Evolutionary conservation across 352 stramenopile species (phyloP).

Genomic region (Blastocystis sp.): DNA sequence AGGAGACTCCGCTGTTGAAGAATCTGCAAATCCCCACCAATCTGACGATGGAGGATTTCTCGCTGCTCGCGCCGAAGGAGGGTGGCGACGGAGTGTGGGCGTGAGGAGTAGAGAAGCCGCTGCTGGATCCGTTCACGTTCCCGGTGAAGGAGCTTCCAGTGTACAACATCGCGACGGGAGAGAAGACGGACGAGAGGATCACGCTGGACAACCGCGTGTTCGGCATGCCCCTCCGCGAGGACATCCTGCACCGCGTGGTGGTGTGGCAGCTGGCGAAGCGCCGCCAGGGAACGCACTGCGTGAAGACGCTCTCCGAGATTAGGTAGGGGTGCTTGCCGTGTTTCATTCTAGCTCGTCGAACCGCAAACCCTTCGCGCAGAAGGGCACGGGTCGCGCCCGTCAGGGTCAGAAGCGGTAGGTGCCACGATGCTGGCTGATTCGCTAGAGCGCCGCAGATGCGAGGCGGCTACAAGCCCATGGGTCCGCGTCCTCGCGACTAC

Average conservation of each 20-base stretch:
- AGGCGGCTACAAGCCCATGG: slow-evolving; percentile 81
- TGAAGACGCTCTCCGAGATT: slow-evolving; percentile 70
- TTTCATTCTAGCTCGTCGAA: slow-evolving; percentile 69
- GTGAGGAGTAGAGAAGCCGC: slow-evolving; percentile 4
- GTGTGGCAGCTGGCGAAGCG: slow-evolving; percentile 74
- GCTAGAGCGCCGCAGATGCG: slow-evolving; percentile 76
- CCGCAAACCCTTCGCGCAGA: slow-evolving; percentile 79
- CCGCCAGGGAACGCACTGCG: slow-evolving; percentile 58
- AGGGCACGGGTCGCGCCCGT: slow-evolving; percentile 77
- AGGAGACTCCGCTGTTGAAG: slow-evolving; percentile 40
- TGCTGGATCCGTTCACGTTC: slow-evolving; percentile 43
- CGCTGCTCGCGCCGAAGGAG: background rate
- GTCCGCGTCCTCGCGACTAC: slow-evolving; percentile 76
- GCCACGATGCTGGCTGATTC: background rate
- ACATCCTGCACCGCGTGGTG: slow-evolving; percentile 77
- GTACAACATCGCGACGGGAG: slow-evolving; percentile 50
- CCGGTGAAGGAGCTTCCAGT: slow-evolving; percentile 39
- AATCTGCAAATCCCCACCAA: slow-evolving; percentile 38
- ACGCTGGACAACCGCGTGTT: slow-evolving; percentile 74
- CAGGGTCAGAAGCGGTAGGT: slow-evolving; percentile 76
- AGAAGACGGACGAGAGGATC: slow-evolving; percentile 24
- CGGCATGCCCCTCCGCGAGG: slow-evolving; percentile 75
- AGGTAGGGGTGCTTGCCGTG: background rate
- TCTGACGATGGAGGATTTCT: slow-evolving; percentile 39
- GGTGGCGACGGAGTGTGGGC: background rate